phyloP scores from a whole-genome alignment of 306 rosid species.

The Lathyrus aphaca region DNA sequence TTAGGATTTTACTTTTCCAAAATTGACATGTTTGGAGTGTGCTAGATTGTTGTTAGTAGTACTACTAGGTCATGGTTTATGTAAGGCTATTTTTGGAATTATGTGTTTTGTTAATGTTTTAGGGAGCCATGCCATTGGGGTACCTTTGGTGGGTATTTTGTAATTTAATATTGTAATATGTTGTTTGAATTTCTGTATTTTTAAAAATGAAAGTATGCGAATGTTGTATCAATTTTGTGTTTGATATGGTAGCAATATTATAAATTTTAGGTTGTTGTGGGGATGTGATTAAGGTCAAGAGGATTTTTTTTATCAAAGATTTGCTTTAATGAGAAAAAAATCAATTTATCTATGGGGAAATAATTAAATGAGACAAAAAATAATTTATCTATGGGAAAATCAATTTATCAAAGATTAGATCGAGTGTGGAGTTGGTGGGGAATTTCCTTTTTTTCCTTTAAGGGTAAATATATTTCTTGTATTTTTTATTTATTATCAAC shows the following conservation, averaged over 20 bases:
- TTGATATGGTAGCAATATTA: background rate
- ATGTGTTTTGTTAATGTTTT: background rate
- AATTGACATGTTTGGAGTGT: background rate
- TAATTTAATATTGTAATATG: background rate
- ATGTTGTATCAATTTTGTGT: background rate
- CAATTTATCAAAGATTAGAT: too few species aligned
- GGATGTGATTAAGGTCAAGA: background rate
- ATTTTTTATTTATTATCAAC: too few species aligned
- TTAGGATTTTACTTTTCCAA: background rate
- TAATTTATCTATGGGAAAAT: too few species aligned
- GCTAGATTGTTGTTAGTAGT: background rate
- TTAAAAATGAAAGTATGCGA: background rate
- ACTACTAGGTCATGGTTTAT: background rate
- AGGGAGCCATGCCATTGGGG: background rate
- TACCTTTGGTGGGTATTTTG: background rate
- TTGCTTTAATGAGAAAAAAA: background rate
- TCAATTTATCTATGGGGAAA: background rate
- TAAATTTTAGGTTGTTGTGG: background rate
- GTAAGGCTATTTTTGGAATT: constrained; percentile 11
- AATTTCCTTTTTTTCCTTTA: too few species aligned
- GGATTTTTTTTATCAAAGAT: background rate
- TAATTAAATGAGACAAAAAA: too few species aligned
- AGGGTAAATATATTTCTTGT: too few species aligned
- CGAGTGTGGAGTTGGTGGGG: too few species aligned
- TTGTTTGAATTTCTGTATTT: background rate